A percentile compares a stretch with the other conserved stretches of the same genome.
phyloP scores from a whole-genome alignment of 805 yeast genomes.

The Saturnispora galanensis region DNA sequence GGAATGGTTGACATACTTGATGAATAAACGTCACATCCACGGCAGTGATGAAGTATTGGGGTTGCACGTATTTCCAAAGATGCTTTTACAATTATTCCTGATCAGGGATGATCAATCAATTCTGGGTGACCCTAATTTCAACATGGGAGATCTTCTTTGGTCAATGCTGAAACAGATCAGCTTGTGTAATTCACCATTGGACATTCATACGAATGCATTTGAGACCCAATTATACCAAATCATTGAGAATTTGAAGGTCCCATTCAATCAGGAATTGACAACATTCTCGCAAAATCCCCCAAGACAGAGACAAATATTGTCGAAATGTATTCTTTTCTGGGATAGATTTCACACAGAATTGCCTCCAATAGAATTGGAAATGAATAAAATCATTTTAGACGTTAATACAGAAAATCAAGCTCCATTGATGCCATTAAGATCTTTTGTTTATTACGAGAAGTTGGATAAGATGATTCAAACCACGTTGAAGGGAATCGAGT shows the following conservation, averaged over 20 bases:
- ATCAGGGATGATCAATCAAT: slow-evolving; percentile 54
- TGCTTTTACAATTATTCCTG: slow-evolving; percentile 50
- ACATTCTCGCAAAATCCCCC: slow-evolving; percentile 58
- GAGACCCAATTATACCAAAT: slow-evolving; percentile 20
- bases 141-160: slow-evolving; percentile 29
- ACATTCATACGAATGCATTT: slow-evolving; percentile 1
- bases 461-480: slow-evolving; percentile 62
- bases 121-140: slow-evolving; percentile 35
- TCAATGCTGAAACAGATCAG: slow-evolving; percentile 19
- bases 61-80: slow-evolving; percentile 45
- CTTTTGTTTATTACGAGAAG: slow-evolving; percentile 61
- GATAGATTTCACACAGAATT: slow-evolving; percentile 73
- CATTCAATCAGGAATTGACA: slow-evolving; percentile 35
- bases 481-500: slow-evolving; percentile 64
- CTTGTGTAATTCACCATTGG: slow-evolving; percentile 16
- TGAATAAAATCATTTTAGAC: slow-evolving; percentile 12
- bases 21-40: slow-evolving; percentile 19
- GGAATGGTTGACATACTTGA: slow-evolving; percentile 20
- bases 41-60: slow-evolving; percentile 25
- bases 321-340: slow-evolving; percentile 49
- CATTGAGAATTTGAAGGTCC: slow-evolving; percentile 38
- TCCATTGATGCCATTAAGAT: slow-evolving; percentile 55
- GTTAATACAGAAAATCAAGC: slow-evolving; percentile 26
- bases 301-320: slow-evolving; percentile 68
- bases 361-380: slow-evolving; percentile 46